phyloP scores from a whole-genome alignment of 2,329 filamentous ascomycete genomes.

The Alternaria postmessia region DNA sequence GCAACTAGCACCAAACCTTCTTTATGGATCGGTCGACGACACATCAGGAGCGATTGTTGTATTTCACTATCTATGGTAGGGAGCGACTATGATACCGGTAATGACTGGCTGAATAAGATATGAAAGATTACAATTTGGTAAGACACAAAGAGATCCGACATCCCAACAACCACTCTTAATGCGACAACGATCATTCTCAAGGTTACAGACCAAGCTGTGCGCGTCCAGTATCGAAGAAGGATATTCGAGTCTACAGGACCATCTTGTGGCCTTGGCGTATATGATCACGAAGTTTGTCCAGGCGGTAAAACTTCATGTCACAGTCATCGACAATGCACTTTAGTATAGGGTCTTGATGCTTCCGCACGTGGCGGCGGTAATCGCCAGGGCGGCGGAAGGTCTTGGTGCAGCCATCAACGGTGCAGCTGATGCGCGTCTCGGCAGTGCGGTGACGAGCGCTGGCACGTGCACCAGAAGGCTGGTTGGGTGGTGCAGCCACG shows the following conservation, averaged over 20 bases:
- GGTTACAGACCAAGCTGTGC: not conserved
- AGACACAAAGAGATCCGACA: not conserved
- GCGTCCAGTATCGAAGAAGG: too few species aligned
- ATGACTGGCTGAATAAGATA: not conserved
- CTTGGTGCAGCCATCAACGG: not conserved
- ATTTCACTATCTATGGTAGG: not conserved
- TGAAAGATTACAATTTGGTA: not conserved
- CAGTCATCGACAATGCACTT: not conserved
- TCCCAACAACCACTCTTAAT: accelerated
- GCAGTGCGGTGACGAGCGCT: not conserved
- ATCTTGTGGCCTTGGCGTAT: not conserved
- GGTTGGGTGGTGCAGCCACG: not conserved
- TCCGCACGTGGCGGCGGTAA: not conserved
- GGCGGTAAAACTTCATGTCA: conserved; percentile 11
- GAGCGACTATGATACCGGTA: not conserved
- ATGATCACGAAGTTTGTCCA: conserved; percentile 12
- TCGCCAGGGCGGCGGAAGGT: conserved; percentile 2
- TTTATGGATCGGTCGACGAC: not conserved
- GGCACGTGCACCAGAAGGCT: not conserved
- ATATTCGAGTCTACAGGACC: too few species aligned
- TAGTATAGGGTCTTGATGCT: not conserved
- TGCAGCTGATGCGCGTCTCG: not conserved
- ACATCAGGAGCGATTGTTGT: not conserved
- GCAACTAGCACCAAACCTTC: not conserved
- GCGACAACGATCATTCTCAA: not conserved